Percentiles rank a stretch among this genome's conserved stretches.
These are phyloP conservation scores for Colletotrichum navitas DNA, from an alignment of 2,329 filamentous ascomycete species.

Conservation along the genomic window DNA sequence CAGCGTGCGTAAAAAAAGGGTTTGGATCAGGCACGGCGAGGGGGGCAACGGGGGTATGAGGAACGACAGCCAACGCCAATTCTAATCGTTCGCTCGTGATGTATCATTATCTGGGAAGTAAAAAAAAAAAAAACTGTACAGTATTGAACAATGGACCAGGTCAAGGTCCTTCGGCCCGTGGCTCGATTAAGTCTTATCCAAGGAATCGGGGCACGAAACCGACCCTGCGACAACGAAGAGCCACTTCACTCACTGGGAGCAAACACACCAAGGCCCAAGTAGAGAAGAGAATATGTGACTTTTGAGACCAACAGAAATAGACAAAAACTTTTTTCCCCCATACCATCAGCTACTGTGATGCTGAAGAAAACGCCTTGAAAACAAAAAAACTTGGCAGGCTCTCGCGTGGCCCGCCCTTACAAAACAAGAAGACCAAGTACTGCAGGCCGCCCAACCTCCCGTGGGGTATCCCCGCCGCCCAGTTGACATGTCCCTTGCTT, in stretches of 20 bases:
- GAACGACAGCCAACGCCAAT: slow-evolving; percentile 26
- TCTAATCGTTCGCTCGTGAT: slow-evolving; percentile 16
- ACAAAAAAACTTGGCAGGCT: slow-evolving; percentile 1
- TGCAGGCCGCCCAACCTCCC: slow-evolving; percentile 35
- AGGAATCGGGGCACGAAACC: slow-evolving; percentile 13
- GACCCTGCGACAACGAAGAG: slow-evolving; percentile 3
- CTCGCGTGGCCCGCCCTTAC: slow-evolving; percentile 7
- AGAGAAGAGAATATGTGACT: background rate
- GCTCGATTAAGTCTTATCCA: slow-evolving; percentile 2
- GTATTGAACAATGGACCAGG: background rate
- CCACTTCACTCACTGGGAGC: background rate
- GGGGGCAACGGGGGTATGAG: background rate
- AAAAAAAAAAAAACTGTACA: background rate
- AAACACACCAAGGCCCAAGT: background rate
- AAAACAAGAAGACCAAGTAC: slow-evolving; percentile 29
- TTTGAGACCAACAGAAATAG: slow-evolving; percentile 19
- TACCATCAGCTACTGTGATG: slow-evolving; percentile 31
- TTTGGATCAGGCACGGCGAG: background rate
- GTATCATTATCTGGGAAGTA: slow-evolving; percentile 16
- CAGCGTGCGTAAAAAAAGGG: slow-evolving; percentile 14
- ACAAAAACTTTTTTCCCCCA: slow-evolving; percentile 19
- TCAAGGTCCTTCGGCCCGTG: background rate
- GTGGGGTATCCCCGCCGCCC: slow-evolving; percentile 36
- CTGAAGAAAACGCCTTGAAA: slow-evolving; percentile 36
- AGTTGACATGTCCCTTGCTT: slow-evolving; percentile 25